phyloP scores from a whole-genome alignment of 768 basidiomycete species.

The Mrakia frigida region DNA sequence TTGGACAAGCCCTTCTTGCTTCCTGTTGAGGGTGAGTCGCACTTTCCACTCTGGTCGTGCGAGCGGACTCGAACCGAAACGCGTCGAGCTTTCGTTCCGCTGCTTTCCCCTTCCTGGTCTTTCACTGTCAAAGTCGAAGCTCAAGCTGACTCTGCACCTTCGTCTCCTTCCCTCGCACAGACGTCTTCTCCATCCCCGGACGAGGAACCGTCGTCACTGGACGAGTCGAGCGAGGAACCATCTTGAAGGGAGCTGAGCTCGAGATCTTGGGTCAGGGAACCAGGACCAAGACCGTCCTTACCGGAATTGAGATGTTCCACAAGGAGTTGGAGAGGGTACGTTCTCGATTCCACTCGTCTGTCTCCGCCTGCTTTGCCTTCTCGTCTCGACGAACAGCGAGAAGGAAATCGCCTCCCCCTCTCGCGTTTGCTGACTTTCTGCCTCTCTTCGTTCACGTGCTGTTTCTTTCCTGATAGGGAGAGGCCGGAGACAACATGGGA shows the following conservation, averaged over 20 bases:
- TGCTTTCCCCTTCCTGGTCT: too few species aligned
- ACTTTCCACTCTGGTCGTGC: too few species aligned
- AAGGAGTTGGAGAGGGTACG: conserved; percentile 91
- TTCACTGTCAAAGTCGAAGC: not conserved
- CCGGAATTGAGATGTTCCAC: conserved; percentile 99
- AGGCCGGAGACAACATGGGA: conserved; percentile 99
- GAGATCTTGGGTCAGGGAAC: conserved; percentile 84
- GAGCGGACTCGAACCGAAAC: too few species aligned
- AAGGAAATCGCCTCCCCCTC: not conserved
- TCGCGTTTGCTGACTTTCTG: not conserved
- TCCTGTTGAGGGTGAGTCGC: conserved; percentile 69
- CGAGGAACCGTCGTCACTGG: conserved; percentile 98
- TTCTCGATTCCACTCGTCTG: not conserved
- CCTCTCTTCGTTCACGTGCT: too few species aligned
- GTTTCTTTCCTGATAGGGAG: conserved; percentile 53
- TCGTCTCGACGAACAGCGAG: not conserved
- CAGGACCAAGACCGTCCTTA: conserved; percentile 79
- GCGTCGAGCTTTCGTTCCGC: too few species aligned
- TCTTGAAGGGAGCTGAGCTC: conserved; percentile 85
- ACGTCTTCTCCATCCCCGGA: conserved; percentile 95
- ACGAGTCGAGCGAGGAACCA: conserved; percentile 86
- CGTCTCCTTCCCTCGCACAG: conserved; percentile 42
- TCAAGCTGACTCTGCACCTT: not conserved
- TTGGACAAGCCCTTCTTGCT: conserved; percentile 97
- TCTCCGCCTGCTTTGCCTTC: not conserved